A percentile compares a stretch with the other conserved stretches of the same genome.
These are phyloP conservation scores for Hymenoscyphus repandus DNA, from an alignment of 2,329 filamentous ascomycete genomes.

Conservation along the genomic window DNA sequence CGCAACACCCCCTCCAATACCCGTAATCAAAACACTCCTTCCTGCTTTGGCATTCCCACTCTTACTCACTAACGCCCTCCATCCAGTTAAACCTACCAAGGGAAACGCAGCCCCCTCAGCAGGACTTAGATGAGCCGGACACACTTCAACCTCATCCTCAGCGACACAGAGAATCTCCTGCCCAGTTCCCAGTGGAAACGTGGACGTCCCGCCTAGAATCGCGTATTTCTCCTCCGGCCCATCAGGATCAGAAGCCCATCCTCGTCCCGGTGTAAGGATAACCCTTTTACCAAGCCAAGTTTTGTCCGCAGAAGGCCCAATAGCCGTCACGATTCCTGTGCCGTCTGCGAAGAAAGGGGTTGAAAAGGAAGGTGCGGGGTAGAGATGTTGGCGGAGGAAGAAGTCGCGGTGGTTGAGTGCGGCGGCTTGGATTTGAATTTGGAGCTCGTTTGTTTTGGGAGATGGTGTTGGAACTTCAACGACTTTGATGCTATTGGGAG, in stretches of 20 bases:
- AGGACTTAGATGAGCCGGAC: constrained; percentile 65
- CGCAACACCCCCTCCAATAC: constrained; percentile 89
- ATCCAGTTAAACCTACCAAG: constrained; percentile 79
- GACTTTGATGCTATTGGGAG: constrained; percentile 41
- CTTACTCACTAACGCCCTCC: constrained; percentile 81
- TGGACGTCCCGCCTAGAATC: constrained; percentile 65
- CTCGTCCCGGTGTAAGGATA: constrained; percentile 69
- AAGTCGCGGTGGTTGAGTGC: constrained; percentile 94
- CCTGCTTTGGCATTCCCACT: constrained; percentile 57
- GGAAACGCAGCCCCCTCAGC: constrained; percentile 80
- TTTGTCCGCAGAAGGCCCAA: constrained; percentile 50
- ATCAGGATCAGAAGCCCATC: constrained; percentile 67
- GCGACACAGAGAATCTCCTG: constrained; percentile 68
- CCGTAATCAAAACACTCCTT: constrained; percentile 77
- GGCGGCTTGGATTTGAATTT: constrained; percentile 71
- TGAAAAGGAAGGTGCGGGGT: constrained; percentile 77
- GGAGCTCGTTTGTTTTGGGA: constrained; percentile 61
- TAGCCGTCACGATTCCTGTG: constrained; percentile 63
- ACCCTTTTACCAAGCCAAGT: constrained; percentile 61
- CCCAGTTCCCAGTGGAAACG: constrained; percentile 62
- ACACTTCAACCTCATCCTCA: constrained; percentile 68
- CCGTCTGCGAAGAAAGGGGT: constrained; percentile 80
- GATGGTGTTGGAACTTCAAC: constrained; percentile 57
- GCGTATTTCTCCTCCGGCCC: constrained; percentile 67
- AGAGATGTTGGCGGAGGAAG: constrained; percentile 88